Evolutionary conservation across 108 stramenopile species (phyloP), one percentile per base, ranked within the genome.

Genomic region (Chaetoceros muelleri): DNA sequence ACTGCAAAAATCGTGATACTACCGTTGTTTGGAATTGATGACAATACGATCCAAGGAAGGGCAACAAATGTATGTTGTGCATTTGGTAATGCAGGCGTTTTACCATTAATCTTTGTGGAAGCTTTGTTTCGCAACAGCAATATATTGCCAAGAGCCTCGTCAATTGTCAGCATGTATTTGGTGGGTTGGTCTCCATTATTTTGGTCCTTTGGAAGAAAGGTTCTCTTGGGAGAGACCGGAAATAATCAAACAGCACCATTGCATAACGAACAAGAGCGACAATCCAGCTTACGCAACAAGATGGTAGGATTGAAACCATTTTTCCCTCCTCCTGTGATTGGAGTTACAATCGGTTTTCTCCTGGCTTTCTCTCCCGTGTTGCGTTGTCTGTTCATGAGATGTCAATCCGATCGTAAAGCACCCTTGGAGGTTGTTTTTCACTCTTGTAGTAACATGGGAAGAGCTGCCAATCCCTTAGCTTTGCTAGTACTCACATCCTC

Each of bases 101-200:
- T 57, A 26, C 67, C 61, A 30, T 51, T 62, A 46, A 62, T 48
- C 28, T 62, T 62, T 45, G 18, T 0, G 46, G 67, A 57, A 8
- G 46, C 65, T 17, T 24, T 65, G 23, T 65, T 64, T 51, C 22
- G 58, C 28, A 22, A 28, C 34, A 5, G 29, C 48, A 53, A 40
- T 31, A 46, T 44, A 16, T 68, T 2, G 61, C 61, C 23, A n/a
- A 55, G 24, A 62, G 64, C 59, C 24, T 24, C 0, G 58, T 63
- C 21, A 10, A 40, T 16, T 19, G 49, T 74, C 29, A 55, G 58
- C 5, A 46, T 74, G 26, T 69, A 64, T 29, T 27, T 69, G 19
- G 44, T 74, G 40, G 68, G 64, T 2, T 74, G 73, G 73, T 70
- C 69, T 16, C 73, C 73, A 1, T 64, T 67, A 8, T 74, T 74